Base-by-base conservation (phyloP, 345 rosid species). In the Boechera stricta region DNA sequence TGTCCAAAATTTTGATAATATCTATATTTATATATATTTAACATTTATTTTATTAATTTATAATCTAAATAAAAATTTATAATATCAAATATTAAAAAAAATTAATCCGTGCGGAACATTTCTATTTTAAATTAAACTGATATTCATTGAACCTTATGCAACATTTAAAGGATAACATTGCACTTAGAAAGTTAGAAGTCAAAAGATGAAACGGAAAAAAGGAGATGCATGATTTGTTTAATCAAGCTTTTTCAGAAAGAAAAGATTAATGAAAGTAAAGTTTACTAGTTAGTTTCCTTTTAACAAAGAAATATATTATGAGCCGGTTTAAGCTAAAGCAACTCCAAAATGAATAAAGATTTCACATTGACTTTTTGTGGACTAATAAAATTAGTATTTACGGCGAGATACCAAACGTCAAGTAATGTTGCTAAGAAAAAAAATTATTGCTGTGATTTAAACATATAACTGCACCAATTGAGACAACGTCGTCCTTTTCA, bases 211-310 rank as follows among this genome's bases (percentile, higher is more conserved):
- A 48, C 65, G 28, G 60, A 16, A 44, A 54, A 55, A 62, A 64
- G 71, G 71, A 56, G 53, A 77, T 54, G 76, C 72, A 64, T 21
- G 72, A 64, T 71, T 71, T 31, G 67, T 35, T 51, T 62, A 69
- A 69, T 62, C 75, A 71, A 24, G 48, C 44, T 31, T 76, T 67
- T 18, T 26, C 15, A 3, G 8, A 70, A 56, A 47, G 10, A 31
- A 59, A 70, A 35, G 21, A 62, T 24, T 26, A 68, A 42, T 11
- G 18, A 54, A 63, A 63, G 38, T 69, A 53, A 76, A 42, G 48
- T 13, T 53, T 45, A 32, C 12, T 67, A 7, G 16, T 18, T 58
- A 35, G 61, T 51, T 64, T 58, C 31, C 58, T 55, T 56, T 59
- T 18, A 24, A 29, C 4, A 12, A 76, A 29, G 26, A 67, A 58